These are phyloP conservation scores for Psilocybe azurescens DNA, from an alignment of 768 basidiomycete species.

Conservation along the genomic window DNA sequence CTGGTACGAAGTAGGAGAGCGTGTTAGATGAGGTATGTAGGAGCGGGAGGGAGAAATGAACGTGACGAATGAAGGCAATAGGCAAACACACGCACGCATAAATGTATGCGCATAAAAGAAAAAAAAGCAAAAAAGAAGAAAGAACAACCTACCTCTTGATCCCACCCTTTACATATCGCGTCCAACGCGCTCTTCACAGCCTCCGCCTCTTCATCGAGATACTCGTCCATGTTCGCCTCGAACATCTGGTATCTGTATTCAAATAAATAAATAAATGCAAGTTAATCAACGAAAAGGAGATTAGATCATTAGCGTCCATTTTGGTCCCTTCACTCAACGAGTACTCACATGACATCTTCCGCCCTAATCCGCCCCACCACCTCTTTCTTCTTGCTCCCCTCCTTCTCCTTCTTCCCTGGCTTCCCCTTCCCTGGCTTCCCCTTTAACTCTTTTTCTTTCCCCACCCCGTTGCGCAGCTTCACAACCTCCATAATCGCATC, in stretches of 20 bases:
- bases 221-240: constrained; percentile 96
- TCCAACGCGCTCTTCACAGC: constrained; percentile 77
- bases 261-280: neutral
- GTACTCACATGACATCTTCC: constrained; percentile 83
- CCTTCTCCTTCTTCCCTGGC: constrained; percentile 42
- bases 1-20: too few relatives aligned
- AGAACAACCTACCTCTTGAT: constrained; percentile 58
- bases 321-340: neutral
- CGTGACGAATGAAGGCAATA: too few relatives aligned
- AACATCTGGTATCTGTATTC: constrained; percentile 88
- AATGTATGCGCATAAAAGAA: neutral
- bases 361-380: constrained; percentile 56
- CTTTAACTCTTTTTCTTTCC: neutral
- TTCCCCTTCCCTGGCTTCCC: constrained; percentile 24
- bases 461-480: constrained; percentile 33
- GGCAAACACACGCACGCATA: too few relatives aligned
- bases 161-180: constrained; percentile 80
- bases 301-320: neutral
- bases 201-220: constrained; percentile 93
- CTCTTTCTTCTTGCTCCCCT: constrained; percentile 45
- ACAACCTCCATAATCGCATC: constrained; percentile 73
- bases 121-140: neutral
- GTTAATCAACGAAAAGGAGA: neutral
- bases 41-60: neutral
- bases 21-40: neutral